phyloP scores from a whole-genome alignment of 352 stramenopile genomes.

The Proteromonas lacertae region DNA sequence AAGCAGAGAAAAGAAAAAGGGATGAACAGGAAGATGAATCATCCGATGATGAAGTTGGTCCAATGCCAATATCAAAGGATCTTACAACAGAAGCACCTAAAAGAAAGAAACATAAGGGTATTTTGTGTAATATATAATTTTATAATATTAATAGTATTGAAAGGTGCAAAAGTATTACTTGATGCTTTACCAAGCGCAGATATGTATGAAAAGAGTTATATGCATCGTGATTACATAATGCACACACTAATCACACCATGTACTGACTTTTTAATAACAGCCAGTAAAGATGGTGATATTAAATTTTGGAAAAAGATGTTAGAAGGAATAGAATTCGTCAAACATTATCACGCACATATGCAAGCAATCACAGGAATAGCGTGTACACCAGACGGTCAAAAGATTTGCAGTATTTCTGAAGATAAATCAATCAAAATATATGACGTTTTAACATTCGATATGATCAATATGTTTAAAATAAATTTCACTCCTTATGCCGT shows the following conservation, averaged over 20 bases:
- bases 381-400: slow-evolving; percentile 30
- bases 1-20: too few species aligned
- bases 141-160: too few species aligned
- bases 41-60: too few species aligned
- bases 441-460: slow-evolving; percentile 87
- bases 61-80: too few species aligned
- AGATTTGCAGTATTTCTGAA: slow-evolving; percentile 31
- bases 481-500: slow-evolving; percentile 18
- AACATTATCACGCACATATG: slow-evolving; percentile 87
- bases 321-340: slow-evolving; percentile 83
- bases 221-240: slow-evolving; percentile 73
- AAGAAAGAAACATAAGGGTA: too few species aligned
- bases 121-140: too few species aligned
- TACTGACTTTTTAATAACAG: slow-evolving; percentile 82
- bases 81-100: too few species aligned
- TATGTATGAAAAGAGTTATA: slow-evolving; percentile 79
- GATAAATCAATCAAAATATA: slow-evolving; percentile 92
- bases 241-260: slow-evolving; percentile 41
- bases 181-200: slow-evolving; percentile 34
- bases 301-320: slow-evolving; percentile 98
- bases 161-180: too few species aligned
- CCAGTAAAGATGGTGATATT: slow-evolving; percentile 67
- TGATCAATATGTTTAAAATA: slow-evolving; percentile 71
- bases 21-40: too few species aligned
- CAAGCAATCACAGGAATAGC: slow-evolving; percentile 34